These are phyloP conservation scores for Trypethelium eluteriae DNA, from an alignment of 495 filamentous ascomycete species.

Conservation along the genomic window DNA sequence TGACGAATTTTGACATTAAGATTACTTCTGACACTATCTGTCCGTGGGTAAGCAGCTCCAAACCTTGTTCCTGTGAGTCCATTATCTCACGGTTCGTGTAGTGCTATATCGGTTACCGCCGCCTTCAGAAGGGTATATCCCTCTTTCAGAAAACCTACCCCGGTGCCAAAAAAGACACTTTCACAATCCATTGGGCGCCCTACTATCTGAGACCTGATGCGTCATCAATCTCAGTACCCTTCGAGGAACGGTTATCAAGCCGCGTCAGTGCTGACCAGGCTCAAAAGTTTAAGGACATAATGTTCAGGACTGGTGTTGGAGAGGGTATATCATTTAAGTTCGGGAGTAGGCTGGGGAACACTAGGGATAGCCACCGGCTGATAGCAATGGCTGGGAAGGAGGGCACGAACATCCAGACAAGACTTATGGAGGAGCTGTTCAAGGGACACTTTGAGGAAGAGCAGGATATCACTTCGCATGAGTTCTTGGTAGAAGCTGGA, in stretches of 20 bases:
- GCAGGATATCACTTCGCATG: conserved; percentile 62
- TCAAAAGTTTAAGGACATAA: background rate
- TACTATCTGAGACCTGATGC: conserved; percentile 71
- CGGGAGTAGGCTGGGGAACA: conserved; percentile 68
- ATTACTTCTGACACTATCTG: conserved; percentile 70
- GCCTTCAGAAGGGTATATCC: conserved; percentile 60
- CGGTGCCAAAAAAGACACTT: conserved; percentile 47
- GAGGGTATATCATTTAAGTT: conserved; percentile 68
- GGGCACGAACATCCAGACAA: conserved; percentile 49
- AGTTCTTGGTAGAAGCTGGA: conserved; percentile 52
- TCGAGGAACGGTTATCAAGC: background rate
- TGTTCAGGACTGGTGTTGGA: background rate
- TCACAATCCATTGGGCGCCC: conserved; percentile 63
- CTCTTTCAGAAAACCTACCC: conserved; percentile 57
- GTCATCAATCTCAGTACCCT: conserved; percentile 26
- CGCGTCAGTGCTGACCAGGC: background rate
- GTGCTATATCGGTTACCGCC: conserved; percentile 80
- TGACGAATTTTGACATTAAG: conserved; percentile 70
- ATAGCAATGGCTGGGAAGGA: conserved; percentile 61
- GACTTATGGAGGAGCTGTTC: conserved; percentile 63
- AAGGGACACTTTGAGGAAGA: conserved; percentile 68
- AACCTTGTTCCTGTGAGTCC: conserved; percentile 6
- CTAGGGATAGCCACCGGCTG: conserved; percentile 67
- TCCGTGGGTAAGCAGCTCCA: conserved; percentile 41
- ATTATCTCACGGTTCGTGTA: background rate